phyloP scores from a whole-genome alignment of 345 rosid species.

The Orychophragmus violaceus region DNA sequence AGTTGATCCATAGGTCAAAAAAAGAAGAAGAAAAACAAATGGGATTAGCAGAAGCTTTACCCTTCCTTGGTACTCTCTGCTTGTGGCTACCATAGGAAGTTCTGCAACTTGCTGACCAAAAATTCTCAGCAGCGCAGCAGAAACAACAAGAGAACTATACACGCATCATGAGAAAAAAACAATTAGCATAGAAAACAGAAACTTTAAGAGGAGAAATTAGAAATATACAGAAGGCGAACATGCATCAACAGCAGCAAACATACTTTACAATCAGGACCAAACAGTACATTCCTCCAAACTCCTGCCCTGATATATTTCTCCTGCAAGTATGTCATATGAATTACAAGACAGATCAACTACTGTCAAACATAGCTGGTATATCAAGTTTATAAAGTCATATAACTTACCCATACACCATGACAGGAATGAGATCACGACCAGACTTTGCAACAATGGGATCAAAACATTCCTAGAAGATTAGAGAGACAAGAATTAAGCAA shows the following conservation, averaged over 20 bases:
- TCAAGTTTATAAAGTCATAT: background rate
- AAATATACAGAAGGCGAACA: background rate
- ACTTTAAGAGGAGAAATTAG: background rate
- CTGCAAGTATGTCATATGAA: slow-evolving; percentile 38
- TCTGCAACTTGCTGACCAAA: slow-evolving; percentile 92
- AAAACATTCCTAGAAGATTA: slow-evolving; percentile 75
- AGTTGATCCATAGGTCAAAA: background rate
- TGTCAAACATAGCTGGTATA: background rate
- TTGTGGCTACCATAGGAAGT: slow-evolving; percentile 95
- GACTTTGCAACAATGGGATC: slow-evolving; percentile 81
- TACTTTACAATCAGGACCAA: slow-evolving; percentile 76
- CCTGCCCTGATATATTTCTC: slow-evolving; percentile 97
- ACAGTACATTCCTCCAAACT: slow-evolving; percentile 88
- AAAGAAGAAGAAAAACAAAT: background rate
- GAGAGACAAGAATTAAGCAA: slow-evolving; percentile 14
- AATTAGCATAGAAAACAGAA: slow-evolving; percentile 14
- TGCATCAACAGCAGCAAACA: slow-evolving; percentile 1
- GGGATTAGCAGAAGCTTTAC: slow-evolving; percentile 35
- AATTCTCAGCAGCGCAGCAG: slow-evolving; percentile 92
- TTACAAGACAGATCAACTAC: background rate
- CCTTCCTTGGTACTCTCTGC: slow-evolving; percentile 84
- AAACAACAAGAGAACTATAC: slow-evolving; percentile 72
- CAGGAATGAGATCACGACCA: slow-evolving; percentile 98
- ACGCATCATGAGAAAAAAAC: background rate
- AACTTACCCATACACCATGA: slow-evolving; percentile 94